Conservation (phyloP, 352 stramenopile species). For the Plasmopara halstedii region DNA sequence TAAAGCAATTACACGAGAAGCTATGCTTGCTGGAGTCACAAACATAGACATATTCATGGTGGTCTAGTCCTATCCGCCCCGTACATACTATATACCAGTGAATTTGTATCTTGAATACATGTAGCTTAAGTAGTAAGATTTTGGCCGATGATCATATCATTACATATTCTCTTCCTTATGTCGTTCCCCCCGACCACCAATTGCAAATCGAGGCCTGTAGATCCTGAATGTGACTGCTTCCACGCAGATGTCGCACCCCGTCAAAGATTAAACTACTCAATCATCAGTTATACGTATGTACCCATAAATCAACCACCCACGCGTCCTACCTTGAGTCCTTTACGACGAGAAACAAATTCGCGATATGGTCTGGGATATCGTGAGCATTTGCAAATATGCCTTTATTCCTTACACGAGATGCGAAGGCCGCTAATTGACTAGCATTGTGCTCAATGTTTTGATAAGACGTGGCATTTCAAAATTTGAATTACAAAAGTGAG, state of each 20-base stretch:
- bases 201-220: slow-evolving; percentile 24
- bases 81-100: slow-evolving; percentile 19
- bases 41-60: slow-evolving; percentile 42
- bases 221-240: slow-evolving; percentile 50
- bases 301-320: background rate
- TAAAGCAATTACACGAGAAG: slow-evolving; percentile 16
- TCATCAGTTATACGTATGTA: background rate
- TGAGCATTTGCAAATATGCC: slow-evolving; percentile 43
- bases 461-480: slow-evolving; percentile 1
- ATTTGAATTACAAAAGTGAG: background rate
- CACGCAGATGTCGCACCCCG: slow-evolving; percentile 41
- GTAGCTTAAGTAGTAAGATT: slow-evolving; percentile 16
- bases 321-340: slow-evolving; percentile 45
- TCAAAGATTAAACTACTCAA: slow-evolving; percentile 39
- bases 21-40: slow-evolving; percentile 24
- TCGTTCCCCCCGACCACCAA: slow-evolving; percentile 32
- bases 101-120: slow-evolving; percentile 36
- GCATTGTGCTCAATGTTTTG: background rate
- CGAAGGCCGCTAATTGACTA: slow-evolving; percentile 41
- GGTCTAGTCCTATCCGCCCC: slow-evolving; percentile 14
- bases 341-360: slow-evolving; percentile 37
- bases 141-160: too few species aligned
- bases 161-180: slow-evolving; percentile 1
- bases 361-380: slow-evolving; percentile 58
- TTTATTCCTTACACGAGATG: slow-evolving; percentile 33